Conservation (phyloP, 164 flowering plant species). For the Macadamia tetraphylla region DNA sequence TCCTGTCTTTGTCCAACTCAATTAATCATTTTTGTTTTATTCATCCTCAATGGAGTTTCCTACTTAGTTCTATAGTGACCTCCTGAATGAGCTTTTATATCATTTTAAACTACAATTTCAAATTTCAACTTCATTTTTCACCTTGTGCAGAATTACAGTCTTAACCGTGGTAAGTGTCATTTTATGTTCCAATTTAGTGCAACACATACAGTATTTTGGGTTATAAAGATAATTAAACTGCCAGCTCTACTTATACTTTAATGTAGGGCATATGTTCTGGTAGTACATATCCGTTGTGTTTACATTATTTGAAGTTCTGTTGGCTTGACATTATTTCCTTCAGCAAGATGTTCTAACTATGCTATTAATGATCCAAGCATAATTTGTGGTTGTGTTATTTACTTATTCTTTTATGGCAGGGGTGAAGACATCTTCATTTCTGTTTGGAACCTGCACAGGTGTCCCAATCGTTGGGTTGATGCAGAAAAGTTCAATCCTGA, state of each 20-base stretch:
- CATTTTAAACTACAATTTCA: too few relatives aligned
- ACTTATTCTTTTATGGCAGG: slow-evolving; percentile 28
- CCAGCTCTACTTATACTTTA: not conserved
- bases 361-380: not conserved
- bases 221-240: not conserved
- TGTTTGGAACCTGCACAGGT: slow-evolving; percentile 87
- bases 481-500: slow-evolving; percentile 90
- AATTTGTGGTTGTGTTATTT: not conserved
- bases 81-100: too few relatives aligned
- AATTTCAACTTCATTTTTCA: too few relatives aligned
- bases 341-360: not conserved
- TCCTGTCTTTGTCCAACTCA: too few relatives aligned
- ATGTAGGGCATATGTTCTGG: not conserved
- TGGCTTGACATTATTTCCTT: not conserved
- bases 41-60: too few relatives aligned
- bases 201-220: too few relatives aligned
- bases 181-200: too few relatives aligned
- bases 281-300: not conserved
- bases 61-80: too few relatives aligned
- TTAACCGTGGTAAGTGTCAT: too few relatives aligned
- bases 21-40: too few relatives aligned
- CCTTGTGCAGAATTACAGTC: too few relatives aligned
- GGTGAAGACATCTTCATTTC: slow-evolving; percentile 95
- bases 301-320: not conserved
- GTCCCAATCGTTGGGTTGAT: slow-evolving; percentile 76